Percentiles rank a stretch among this genome's conserved stretches.
Conservation (phyloP, 2,329 filamentous ascomycete species). For the Stemphylium vesicarium region DNA sequence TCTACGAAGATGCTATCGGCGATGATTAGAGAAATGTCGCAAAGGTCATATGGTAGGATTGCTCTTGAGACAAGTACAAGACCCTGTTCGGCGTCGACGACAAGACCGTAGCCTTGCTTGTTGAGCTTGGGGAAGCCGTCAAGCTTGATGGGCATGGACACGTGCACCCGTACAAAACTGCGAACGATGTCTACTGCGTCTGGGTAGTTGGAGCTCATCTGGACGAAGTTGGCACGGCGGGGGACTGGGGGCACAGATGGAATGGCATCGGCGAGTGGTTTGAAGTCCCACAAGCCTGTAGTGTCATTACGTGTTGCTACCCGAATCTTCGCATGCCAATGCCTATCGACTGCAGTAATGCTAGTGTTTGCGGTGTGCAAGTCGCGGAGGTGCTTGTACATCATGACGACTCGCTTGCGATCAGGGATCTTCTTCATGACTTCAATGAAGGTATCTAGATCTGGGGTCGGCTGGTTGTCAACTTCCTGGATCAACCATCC, state of each 20-base stretch:
- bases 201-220: constrained; percentile 84
- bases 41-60: constrained; percentile 94
- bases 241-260: constrained; percentile 75
- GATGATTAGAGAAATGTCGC: constrained; percentile 94
- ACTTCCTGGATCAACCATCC: constrained; percentile 94
- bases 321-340: constrained; percentile 96
- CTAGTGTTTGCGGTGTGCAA: constrained; percentile 93
- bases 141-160: constrained; percentile 92
- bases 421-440: constrained; percentile 88
- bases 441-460: constrained; percentile 86
- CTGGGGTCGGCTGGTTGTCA: constrained; percentile 87
- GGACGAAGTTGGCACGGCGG: constrained; percentile 86
- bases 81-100: constrained; percentile 96
- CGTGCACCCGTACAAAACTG: constrained; percentile 92
- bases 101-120: constrained; percentile 93
- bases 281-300: constrained; percentile 94
- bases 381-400: constrained; percentile 94
- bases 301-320: constrained; percentile 88
- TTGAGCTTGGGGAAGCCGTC: constrained; percentile 96
- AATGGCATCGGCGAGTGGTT: constrained; percentile 79
- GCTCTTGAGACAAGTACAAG: constrained; percentile 93
- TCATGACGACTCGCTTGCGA: constrained; percentile 83
- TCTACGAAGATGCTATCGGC: constrained; percentile 95
- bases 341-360: constrained; percentile 89
- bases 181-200: constrained; percentile 92